phyloP scores from a whole-genome alignment of 2,329 filamentous ascomycete genomes.

The Fusarium foetens region DNA sequence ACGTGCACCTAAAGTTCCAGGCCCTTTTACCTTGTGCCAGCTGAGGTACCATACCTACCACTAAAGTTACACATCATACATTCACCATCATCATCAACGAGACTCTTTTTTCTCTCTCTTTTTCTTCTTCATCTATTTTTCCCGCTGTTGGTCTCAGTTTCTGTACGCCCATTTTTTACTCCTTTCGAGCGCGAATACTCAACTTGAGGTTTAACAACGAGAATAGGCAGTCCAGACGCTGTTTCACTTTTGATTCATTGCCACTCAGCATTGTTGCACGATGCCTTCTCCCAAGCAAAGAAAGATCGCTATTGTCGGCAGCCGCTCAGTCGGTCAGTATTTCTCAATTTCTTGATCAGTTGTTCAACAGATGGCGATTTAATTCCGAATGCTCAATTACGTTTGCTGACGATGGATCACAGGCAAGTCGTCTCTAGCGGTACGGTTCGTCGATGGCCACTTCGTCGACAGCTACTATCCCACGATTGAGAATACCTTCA shows the following conservation, averaged over 20 bases:
- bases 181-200: background rate
- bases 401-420: conserved; percentile 21
- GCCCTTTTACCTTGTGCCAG: background rate
- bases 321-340: conserved; percentile 78
- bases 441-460: conserved; percentile 96
- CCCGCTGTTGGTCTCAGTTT: conserved; percentile 17
- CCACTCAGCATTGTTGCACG: conserved; percentile 22
- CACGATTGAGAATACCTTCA: conserved; percentile 99
- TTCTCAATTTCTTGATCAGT: background rate
- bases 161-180: conserved; percentile 9
- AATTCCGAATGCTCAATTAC: background rate
- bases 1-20: conserved; percentile 32
- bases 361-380: background rate
- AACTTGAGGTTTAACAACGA: conserved; percentile 14
- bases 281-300: conserved; percentile 77
- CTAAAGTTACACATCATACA: conserved; percentile 34
- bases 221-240: conserved; percentile 1
- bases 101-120: conserved; percentile 10
- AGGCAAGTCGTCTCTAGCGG: conserved; percentile 98
- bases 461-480: conserved; percentile 99
- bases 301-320: conserved; percentile 96
- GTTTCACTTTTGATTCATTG: conserved; percentile 29
- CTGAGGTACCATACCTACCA: background rate
- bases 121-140: conserved; percentile 1
- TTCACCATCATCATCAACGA: conserved; percentile 29